Evolutionary conservation across 2,329 filamentous ascomycete genomes (phyloP), one percentile per base, ranked within the genome.

Genomic region (Thielaviopsis musarum): DNA sequence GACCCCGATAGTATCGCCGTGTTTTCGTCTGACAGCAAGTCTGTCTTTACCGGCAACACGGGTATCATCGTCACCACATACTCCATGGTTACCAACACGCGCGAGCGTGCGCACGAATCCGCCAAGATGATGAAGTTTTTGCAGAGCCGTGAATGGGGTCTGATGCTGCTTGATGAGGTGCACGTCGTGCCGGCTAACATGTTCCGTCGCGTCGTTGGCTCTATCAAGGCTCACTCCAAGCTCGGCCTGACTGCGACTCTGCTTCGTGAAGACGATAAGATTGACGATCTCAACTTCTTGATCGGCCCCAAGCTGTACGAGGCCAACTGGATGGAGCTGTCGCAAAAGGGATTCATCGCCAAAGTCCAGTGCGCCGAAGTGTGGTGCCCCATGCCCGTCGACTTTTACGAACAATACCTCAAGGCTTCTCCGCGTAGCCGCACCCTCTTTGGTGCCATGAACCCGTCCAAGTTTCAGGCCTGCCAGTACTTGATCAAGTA

Each of bases 401-500:
- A 98, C 66, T 98, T 98, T 69, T 97, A 96, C 70, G 85, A 89
- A 19, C 89, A 97, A 69, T 98, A 97, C 72, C 80, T 97, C 62
- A 81, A 82, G 63, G 83, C 82, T 13, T 82, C 81, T 17, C 70
- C 74, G 1, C 71, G 74, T 7, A 73, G 74, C 65, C 73, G 74
- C 66, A 71, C 70, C 2, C 62, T 75, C 5, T 80, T 97, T 1
- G 96, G 93, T 66, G 94, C 94, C 64, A 97, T 98, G 91, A 98
- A 98, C 67, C 93, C 93, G 0, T 80, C 85, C 65, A 98, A 98
- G 71, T 95, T 96, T 69, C 93, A 97, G 71, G 91, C 91, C 0
- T 95, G 90, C 66, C 91, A 98, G 69, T 97, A 93, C 68, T 78
- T 98, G n/a, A 97, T 98, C 68, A 88, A 97, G 70, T 97, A 95